phyloP scores from a whole-genome alignment of 176 grass and related monocot genomes.

The Elymus sibiricus region DNA sequence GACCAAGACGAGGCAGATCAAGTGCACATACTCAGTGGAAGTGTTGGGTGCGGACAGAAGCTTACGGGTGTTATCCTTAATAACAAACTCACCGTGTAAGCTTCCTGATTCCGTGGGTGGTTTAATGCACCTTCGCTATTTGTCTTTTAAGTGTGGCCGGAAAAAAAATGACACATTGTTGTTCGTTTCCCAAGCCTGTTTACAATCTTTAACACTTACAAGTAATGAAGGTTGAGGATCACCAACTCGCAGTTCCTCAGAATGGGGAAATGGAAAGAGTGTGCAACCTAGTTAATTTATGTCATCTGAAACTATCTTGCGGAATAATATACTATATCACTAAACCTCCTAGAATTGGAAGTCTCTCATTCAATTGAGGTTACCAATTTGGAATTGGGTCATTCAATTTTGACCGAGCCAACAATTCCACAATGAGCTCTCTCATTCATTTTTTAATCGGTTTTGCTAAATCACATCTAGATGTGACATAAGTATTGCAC shows the following conservation, averaged over 20 bases:
- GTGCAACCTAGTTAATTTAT: conserved; percentile 37
- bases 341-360: no score
- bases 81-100: conserved; percentile 1
- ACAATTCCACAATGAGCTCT: no score
- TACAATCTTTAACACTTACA: conserved; percentile 39
- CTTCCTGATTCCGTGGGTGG: conserved; percentile 16
- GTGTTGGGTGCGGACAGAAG: not conserved
- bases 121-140: conserved; percentile 41
- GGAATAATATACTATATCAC: no score
- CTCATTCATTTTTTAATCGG: no score
- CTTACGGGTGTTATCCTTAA: conserved; percentile 38
- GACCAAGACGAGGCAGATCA: conserved; percentile 23
- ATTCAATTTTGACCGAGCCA: no score
- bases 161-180: not conserved
- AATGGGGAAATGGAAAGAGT: conserved; percentile 19
- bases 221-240: conserved; percentile 30
- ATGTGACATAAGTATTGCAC: no score
- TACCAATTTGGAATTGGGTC: no score
- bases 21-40: conserved; percentile 14
- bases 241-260: not conserved
- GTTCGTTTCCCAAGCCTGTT: conserved; percentile 36
- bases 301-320: conserved; percentile 21
- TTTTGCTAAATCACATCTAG: no score
- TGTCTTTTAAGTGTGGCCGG: not conserved
- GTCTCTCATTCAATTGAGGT: no score